phyloP scores from a whole-genome alignment of 2,329 filamentous ascomycete species.

The Pseudocercospora musae region DNA sequence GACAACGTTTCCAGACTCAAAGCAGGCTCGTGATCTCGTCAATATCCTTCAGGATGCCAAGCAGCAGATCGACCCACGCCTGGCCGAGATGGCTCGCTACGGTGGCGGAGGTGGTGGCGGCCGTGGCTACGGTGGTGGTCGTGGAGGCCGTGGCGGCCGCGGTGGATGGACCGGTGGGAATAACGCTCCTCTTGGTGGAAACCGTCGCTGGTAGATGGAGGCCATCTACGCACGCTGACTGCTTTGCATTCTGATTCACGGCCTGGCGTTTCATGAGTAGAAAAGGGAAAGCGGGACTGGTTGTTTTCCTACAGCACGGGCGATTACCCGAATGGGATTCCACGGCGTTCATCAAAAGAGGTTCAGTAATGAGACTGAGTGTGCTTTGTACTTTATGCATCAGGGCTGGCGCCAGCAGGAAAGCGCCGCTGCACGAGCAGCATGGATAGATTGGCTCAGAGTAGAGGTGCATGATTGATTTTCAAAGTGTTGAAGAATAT shows the following conservation, averaged over 20 bases:
- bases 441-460: not conserved
- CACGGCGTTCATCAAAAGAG: not conserved
- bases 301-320: not conserved
- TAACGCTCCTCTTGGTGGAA: slow-evolving; percentile 55
- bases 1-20: slow-evolving; percentile 44
- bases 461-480: not conserved
- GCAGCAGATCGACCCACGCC: slow-evolving; percentile 94
- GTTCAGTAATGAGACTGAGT: not conserved
- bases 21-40: slow-evolving; percentile 88
- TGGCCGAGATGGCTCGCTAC: slow-evolving; percentile 93
- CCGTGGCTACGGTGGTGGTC: slow-evolving; percentile 52
- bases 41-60: slow-evolving; percentile 91
- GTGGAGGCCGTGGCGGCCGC: slow-evolving; percentile 29
- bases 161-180: slow-evolving; percentile 56
- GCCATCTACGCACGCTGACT: slow-evolving; percentile 1
- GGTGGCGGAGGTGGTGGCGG: slow-evolving; percentile 72
- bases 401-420: slow-evolving; percentile 1
- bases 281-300: slow-evolving; percentile 13
- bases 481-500: not conserved
- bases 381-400: slow-evolving; percentile 1
- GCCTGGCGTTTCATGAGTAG: slow-evolving; percentile 22
- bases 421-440: not conserved
- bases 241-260: slow-evolving; percentile 18
- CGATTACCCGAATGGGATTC: not conserved
- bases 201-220: slow-evolving; percentile 53